Conservation (phyloP, 192 early-diverging fungal species). For the Backusella tuberculispora region DNA sequence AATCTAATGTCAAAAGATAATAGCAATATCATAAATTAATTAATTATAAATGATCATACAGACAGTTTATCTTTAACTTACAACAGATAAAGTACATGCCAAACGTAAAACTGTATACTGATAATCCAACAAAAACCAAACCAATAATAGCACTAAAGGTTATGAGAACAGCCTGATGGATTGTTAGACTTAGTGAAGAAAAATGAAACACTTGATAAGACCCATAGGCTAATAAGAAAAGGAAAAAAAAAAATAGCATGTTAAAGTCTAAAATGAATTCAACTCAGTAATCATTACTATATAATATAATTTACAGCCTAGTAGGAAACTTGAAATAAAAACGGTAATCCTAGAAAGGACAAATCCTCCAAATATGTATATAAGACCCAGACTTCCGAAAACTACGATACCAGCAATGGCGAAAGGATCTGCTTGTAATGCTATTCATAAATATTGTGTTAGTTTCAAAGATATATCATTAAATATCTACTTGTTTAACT, state of each 20-base stretch:
- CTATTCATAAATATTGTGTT: not conserved
- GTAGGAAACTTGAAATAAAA: constrained; percentile 40
- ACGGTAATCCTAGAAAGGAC: constrained; percentile 46
- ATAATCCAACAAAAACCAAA: not conserved
- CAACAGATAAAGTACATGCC: too few species aligned
- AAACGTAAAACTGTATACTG: too few species aligned
- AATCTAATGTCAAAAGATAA: too few species aligned
- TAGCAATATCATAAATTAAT: too few species aligned
- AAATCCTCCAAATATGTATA: constrained; percentile 40
- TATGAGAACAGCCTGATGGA: constrained; percentile 20
- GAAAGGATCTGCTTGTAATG: not conserved
- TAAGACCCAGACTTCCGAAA: constrained; percentile 3
- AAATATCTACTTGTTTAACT: too few species aligned
- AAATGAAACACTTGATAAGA: too few species aligned
- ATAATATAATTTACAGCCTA: constrained; percentile 17
- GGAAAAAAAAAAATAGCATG: constrained; percentile 19
- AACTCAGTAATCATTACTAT: not conserved
- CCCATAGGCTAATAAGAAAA: too few species aligned
- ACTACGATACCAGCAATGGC: not conserved
- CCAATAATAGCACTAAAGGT: constrained; percentile 32
- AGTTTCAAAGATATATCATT: too few species aligned
- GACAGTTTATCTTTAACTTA: too few species aligned
- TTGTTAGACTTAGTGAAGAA: constrained; percentile 12
- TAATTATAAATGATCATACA: too few species aligned
- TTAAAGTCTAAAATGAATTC: not conserved